Conservation (phyloP, 139 green algal species). For the Pedinophyceae sp. region DNA sequence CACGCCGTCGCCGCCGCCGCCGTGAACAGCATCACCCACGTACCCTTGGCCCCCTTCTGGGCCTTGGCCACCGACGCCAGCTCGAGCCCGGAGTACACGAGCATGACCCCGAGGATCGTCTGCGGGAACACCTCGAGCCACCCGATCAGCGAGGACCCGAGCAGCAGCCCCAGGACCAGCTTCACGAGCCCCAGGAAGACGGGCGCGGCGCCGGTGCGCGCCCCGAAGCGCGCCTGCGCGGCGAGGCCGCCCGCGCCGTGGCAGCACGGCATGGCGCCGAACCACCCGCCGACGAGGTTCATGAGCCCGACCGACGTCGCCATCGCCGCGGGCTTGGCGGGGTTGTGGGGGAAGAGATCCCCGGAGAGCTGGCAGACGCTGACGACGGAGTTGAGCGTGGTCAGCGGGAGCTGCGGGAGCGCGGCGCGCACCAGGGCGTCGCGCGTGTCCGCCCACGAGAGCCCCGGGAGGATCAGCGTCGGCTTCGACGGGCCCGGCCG, state of each 20-base stretch:
- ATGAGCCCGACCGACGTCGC: constrained; percentile 43
- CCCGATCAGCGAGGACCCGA: constrained; percentile 37
- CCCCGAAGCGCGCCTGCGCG: constrained; percentile 54
- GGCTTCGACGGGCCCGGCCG: constrained; percentile 21
- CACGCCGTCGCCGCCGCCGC: constrained; percentile 28
- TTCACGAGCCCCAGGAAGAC: constrained; percentile 55
- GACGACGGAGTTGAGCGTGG: constrained; percentile 60
- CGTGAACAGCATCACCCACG: constrained; percentile 38
- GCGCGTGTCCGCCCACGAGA: neutral
- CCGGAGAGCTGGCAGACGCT: constrained; percentile 44
- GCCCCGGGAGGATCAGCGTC: constrained; percentile 5
- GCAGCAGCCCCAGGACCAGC: constrained; percentile 36
- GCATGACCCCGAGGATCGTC: constrained; percentile 43
- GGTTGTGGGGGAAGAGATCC: constrained; percentile 34
- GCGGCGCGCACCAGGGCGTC: too few species aligned
- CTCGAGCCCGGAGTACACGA: constrained; percentile 39
- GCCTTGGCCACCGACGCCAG: constrained; percentile 18
- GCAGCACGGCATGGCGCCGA: constrained; percentile 60
- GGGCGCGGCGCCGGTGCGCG: constrained; percentile 34
- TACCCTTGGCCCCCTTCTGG: neutral
- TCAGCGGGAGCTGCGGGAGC: constrained; percentile 38
- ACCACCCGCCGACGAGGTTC: constrained; percentile 53
- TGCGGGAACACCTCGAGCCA: constrained; percentile 41
- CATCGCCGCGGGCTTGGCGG: constrained; percentile 18
- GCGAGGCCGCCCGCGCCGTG: constrained; percentile 59